Conservation (phyloP, 192 early-diverging fungal genomes). For the Backusella australiensis region DNA sequence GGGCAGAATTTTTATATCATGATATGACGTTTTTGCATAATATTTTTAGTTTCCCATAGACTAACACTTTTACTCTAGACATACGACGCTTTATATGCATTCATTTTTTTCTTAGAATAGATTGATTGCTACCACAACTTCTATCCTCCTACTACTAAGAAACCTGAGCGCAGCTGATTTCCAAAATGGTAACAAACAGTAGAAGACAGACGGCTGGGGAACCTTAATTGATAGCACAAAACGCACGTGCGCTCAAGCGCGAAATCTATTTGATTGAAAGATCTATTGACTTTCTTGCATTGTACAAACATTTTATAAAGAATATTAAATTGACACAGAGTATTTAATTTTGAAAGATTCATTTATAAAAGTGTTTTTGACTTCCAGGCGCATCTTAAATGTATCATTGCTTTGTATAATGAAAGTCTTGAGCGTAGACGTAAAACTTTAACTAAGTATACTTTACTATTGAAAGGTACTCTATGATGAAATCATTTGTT, state of each 20-base stretch:
- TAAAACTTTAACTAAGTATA: too few relatives aligned
- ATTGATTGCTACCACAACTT: background rate
- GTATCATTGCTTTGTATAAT: background rate
- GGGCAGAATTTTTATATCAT: background rate
- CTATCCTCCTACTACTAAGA: background rate
- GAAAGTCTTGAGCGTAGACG: background rate
- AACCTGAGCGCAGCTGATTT: background rate
- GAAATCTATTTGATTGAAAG: background rate
- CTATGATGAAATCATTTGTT: too few relatives aligned
- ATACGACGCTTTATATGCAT: background rate
- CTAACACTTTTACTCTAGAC: background rate
- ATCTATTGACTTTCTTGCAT: background rate
- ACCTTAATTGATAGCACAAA: constrained; percentile 1
- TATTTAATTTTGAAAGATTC: background rate
- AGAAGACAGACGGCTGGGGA: background rate
- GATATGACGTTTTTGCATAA: constrained; percentile 2
- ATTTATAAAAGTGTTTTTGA: background rate
- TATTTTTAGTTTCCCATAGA: background rate
- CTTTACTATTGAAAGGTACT: too few relatives aligned
- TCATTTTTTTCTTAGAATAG: background rate
- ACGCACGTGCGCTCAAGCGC: background rate
- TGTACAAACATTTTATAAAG: background rate
- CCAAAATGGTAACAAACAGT: constrained; percentile 1
- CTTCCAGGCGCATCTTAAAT: background rate
- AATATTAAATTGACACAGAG: background rate